Evolutionary conservation across 1,139 yeast species (phyloP).

Genomic region (Yamadazyma kanchanaburiensis): DNA sequence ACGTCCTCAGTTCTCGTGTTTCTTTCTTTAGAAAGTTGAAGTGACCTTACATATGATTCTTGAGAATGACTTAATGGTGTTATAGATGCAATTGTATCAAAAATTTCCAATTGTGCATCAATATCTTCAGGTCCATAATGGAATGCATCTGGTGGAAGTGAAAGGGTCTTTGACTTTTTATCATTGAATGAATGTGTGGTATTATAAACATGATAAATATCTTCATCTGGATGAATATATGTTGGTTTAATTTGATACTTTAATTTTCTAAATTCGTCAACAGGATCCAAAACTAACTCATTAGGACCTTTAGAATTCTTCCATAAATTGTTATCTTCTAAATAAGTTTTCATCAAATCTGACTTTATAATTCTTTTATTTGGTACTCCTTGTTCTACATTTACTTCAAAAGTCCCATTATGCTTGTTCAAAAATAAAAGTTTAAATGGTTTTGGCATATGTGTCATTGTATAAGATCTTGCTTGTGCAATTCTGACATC

Average conservation of each 20-base stretch:
- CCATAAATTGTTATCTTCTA: slow-evolving; percentile 11
- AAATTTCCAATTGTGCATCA: slow-evolving; percentile 15
- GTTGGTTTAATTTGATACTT: slow-evolving; percentile 10
- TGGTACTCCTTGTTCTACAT: slow-evolving; percentile 14
- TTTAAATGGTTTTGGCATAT: slow-evolving; percentile 22
- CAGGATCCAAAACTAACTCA: slow-evolving; percentile 15
- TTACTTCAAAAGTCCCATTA: slow-evolving; percentile 25
- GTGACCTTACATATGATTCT: slow-evolving; percentile 18
- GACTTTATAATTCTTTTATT: slow-evolving; percentile 22
- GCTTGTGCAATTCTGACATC: slow-evolving; percentile 23
- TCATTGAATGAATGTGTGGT: slow-evolving; percentile 12
- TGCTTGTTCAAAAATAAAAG: slow-evolving; percentile 21
- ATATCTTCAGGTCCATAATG: slow-evolving; percentile 15
- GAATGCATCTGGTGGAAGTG: slow-evolving; percentile 18
- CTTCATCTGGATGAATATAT: slow-evolving; percentile 12
- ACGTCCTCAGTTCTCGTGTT: slow-evolving; percentile 18
- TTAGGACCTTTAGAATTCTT: slow-evolving; percentile 7
- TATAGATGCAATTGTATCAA: slow-evolving; percentile 4
- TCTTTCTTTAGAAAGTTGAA: slow-evolving; percentile 16
- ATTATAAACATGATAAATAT: slow-evolving; percentile 16
- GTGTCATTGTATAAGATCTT: slow-evolving; percentile 21
- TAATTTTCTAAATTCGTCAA: slow-evolving; percentile 14
- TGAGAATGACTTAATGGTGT: slow-evolving; percentile 10
- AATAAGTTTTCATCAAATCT: slow-evolving; percentile 20
- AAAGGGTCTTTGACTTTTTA: slow-evolving; percentile 7